Evolutionary conservation across 345 rosid species (phyloP).

Genomic region (Corchorus olitorius): DNA sequence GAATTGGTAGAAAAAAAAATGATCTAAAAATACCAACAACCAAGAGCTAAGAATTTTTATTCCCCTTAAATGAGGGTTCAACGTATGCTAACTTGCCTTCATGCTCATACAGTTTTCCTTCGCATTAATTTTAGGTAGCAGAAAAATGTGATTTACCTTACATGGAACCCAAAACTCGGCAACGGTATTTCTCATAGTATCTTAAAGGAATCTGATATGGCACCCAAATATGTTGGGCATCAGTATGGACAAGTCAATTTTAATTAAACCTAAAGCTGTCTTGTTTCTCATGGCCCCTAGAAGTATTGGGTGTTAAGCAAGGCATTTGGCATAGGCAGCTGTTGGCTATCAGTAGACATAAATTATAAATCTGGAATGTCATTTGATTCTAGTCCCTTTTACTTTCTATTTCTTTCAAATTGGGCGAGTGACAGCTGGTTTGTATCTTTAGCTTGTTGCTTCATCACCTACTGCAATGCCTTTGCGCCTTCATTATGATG

Average conservation of each 20-base stretch:
- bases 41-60: neutral
- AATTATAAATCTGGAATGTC: neutral
- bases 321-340: conserved; percentile 6
- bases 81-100: neutral
- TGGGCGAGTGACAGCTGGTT: conserved; percentile 26
- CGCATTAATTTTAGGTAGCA: conserved; percentile 6
- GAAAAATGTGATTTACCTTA: neutral
- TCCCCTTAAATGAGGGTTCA: conserved; percentile 5
- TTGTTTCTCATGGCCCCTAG: conserved; percentile 6
- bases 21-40: too few species aligned
- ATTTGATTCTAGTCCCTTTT: neutral
- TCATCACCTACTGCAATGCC: conserved; percentile 70
- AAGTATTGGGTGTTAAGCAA: neutral
- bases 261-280: neutral
- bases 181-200: neutral
- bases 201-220: neutral
- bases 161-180: neutral
- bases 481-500: conserved; percentile 52
- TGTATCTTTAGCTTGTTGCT: conserved; percentile 67
- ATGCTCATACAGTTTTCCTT: neutral
- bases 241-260: neutral
- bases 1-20: neutral
- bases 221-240: neutral
- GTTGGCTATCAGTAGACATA: neutral
- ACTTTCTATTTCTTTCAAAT: neutral